These are phyloP conservation scores for Alternaria sp. DNA, from an alignment of 2,329 filamentous ascomycete species.

Conservation along the genomic window DNA sequence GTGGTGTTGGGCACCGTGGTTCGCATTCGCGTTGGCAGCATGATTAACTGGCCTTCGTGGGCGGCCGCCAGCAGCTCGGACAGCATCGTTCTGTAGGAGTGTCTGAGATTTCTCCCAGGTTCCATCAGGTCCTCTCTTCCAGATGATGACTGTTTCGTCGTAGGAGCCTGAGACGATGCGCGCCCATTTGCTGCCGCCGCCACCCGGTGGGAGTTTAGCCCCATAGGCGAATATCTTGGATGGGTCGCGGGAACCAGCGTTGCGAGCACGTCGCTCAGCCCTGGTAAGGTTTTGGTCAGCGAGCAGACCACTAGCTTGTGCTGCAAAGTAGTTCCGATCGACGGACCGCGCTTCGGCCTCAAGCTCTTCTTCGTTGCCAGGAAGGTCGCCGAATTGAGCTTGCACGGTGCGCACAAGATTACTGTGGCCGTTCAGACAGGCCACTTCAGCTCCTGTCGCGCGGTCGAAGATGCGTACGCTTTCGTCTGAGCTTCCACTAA, in stretches of 20 bases:
- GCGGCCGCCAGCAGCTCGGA: slow-evolving; percentile 57
- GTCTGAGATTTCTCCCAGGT: slow-evolving; percentile 83
- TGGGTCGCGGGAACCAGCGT: slow-evolving; percentile 78
- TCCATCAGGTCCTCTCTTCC: slow-evolving; percentile 85
- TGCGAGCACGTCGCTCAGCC: slow-evolving; percentile 55
- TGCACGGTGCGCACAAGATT: slow-evolving; percentile 94
- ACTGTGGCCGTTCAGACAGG: slow-evolving; percentile 81
- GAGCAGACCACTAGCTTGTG: slow-evolving; percentile 58
- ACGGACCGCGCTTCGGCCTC: slow-evolving; percentile 75
- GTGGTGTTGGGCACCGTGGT: slow-evolving; percentile 29
- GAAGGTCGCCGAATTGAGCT: slow-evolving; percentile 89
- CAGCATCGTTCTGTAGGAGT: slow-evolving; percentile 76
- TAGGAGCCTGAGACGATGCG: slow-evolving; percentile 98
- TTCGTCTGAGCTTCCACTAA: slow-evolving; percentile 95
- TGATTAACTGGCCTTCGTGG: slow-evolving; percentile 42
- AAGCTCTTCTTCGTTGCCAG: slow-evolving; percentile 80
- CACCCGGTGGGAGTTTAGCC: slow-evolving; percentile 87
- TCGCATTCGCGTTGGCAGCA: slow-evolving; percentile 28
- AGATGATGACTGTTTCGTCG: slow-evolving; percentile 94
- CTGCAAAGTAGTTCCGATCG: slow-evolving; percentile 76
- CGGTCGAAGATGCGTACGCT: slow-evolving; percentile 96
- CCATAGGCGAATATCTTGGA: slow-evolving; percentile 81
- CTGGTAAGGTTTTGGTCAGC: slow-evolving; percentile 41
- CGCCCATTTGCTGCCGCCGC: slow-evolving; percentile 86
- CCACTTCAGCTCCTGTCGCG: slow-evolving; percentile 85